A percentile compares a stretch with the other conserved stretches of the same genome.
Conservation (phyloP, 192 early-diverging fungal species). For the Rhizophlyctis rosea region DNA sequence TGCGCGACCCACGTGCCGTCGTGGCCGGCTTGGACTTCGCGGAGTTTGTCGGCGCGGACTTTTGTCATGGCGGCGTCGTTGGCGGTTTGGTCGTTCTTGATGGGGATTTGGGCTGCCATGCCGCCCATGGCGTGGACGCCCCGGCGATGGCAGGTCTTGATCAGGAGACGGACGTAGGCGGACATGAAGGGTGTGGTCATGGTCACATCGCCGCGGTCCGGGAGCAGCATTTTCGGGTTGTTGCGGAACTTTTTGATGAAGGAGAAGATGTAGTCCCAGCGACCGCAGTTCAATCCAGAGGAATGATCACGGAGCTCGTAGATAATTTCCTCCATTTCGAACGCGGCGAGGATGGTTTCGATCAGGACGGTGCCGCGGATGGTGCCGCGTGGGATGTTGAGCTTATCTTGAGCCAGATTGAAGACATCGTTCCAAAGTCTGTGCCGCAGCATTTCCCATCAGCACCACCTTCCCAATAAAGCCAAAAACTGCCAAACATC, state of each 20-base stretch:
- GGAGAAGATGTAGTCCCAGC: slow-evolving; percentile 99
- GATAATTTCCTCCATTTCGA: slow-evolving; percentile 99
- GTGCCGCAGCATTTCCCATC: too few relatives aligned
- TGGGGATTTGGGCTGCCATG: slow-evolving; percentile 98
- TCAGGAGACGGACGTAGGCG: slow-evolving; percentile 93
- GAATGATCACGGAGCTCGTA: slow-evolving; percentile 99
- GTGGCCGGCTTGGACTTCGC: slow-evolving; percentile 93
- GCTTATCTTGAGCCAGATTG: slow-evolving; percentile 89
- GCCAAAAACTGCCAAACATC: too few relatives aligned
- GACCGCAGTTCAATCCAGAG: slow-evolving; percentile 96
- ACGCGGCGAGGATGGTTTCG: slow-evolving; percentile 94
- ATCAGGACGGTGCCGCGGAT: slow-evolving; percentile 96
- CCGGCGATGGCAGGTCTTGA: slow-evolving; percentile 97
- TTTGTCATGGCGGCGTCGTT: slow-evolving; percentile 90
- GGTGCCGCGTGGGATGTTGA: slow-evolving; percentile 87
- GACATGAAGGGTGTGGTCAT: slow-evolving; percentile 99
- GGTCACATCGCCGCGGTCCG: slow-evolving; percentile 84
- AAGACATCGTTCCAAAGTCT: slow-evolving; percentile 98
- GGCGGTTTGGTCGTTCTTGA: slow-evolving; percentile 87
- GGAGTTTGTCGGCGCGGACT: slow-evolving; percentile 91
- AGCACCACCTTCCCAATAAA: too few relatives aligned
- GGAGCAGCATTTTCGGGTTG: slow-evolving; percentile 81
- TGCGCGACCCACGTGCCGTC: slow-evolving; percentile 95
- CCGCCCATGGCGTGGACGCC: slow-evolving; percentile 99
- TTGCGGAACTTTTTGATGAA: slow-evolving; percentile 97